Conservation (phyloP, 2,329 filamentous ascomycete genomes). For the Byssothecium circinans region DNA sequence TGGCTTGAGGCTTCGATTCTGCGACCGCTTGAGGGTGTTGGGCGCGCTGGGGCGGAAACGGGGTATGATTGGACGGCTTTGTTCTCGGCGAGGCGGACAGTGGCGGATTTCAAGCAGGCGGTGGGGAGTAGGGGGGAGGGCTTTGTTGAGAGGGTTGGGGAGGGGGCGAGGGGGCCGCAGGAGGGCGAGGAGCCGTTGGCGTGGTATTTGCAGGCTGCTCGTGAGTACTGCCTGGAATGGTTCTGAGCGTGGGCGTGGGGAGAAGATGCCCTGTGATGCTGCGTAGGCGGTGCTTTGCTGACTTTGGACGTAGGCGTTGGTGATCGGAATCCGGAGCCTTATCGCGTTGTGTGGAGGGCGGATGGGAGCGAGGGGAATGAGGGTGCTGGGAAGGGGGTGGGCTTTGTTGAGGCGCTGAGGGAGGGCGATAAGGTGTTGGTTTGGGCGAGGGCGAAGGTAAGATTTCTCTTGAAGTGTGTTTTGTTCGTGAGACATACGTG, state of each 20-base stretch:
- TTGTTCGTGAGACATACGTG: neutral
- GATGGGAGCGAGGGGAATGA: conserved; percentile 18
- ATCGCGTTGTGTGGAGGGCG: conserved; percentile 24
- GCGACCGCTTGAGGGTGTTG: no score
- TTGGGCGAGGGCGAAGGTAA: conserved; percentile 39
- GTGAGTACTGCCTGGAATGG: no score
- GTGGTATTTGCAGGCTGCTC: conserved; percentile 40
- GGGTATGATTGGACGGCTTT: no score
- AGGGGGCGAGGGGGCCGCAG: conserved; percentile 23
- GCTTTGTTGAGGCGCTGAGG: conserved; percentile 27
- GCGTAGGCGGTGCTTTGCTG: no score
- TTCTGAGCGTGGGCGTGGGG: no score
- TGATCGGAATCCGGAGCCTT: conserved; percentile 5
- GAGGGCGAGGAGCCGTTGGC: conserved; percentile 25
- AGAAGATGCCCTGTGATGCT: no score
- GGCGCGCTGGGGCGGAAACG: no score
- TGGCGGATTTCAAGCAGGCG: conserved; percentile 9
- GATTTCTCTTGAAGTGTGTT: conserved; percentile 2
- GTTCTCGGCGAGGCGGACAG: neutral
- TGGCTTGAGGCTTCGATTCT: conserved; percentile 39
- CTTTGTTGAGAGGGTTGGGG: conserved; percentile 22
- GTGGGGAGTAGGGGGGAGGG: conserved; percentile 14
- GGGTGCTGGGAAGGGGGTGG: conserved; percentile 29
- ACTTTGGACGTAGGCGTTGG: no score
- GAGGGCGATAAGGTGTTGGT: conserved; percentile 32